Base-by-base conservation (phyloP, 1,284 basidiomycete genomes). In the Cryptococcus sp. region DNA sequence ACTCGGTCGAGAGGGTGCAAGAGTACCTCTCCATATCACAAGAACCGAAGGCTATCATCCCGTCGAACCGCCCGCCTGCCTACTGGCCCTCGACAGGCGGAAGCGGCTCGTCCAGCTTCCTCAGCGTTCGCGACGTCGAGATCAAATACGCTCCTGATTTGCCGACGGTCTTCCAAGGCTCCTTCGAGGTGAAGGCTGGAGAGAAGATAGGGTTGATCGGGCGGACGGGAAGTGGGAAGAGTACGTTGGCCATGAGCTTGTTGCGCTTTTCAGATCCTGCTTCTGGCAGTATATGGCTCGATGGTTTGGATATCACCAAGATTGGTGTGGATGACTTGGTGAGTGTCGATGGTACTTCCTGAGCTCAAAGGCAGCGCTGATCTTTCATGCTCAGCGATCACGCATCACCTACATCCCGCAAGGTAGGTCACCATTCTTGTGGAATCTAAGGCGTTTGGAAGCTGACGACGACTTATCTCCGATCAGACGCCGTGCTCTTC, bases 11-110 rank as follows among this genome's bases (percentile, higher is more conserved):
- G 76, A 87, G 93, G 58, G 83, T 94, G 7, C 85, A 90, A 4
- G 93, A 95, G 79, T 95, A 94, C 71, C 84, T 94, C 19, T 84
- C 89, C 53, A 81, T 94, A n/a, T 89, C 90, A 0, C 88, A 90
- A 70, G 93, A 94, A 72, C 86, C 91, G 4, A 86, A 91, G 1
- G 81, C 86, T 0, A 70, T 88, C 56, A 86, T 91, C 50, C 85
- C 87, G 57, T 82, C 82, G 0, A 82, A 82, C 51, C 83, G 87
- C 5, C 86, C 86, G 1, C 90, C 90, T 0, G 90, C 91, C 0
- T 90, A 91, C 70, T 93, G 91, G 91, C 91, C 91, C 0, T 89
- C 89, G 0, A 35, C 30, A 13, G 30, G 30, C 30, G 84, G 77
- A 54, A 67, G 65, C 54, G 62, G 64, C 15, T 57, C 63, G 7